These are phyloP conservation scores for Taphrina wiesneri DNA, from an alignment of 1,139 yeast species.

Conservation along the genomic window DNA sequence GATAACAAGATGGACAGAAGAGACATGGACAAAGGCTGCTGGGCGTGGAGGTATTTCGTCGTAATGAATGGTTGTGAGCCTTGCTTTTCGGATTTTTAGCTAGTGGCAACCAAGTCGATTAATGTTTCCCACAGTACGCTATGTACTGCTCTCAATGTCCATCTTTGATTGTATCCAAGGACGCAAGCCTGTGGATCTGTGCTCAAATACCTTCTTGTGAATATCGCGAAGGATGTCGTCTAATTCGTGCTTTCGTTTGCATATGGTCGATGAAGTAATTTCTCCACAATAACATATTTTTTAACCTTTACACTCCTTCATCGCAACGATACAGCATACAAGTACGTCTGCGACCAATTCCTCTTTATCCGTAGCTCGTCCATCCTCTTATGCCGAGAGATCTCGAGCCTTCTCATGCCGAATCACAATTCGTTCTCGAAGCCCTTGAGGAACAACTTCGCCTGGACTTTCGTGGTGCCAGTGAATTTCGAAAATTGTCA, in stretches of 20 bases:
- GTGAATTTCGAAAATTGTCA: constrained; percentile 63
- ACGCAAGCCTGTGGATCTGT: neutral
- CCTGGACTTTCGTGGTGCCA: constrained; percentile 66
- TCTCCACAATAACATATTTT: neutral
- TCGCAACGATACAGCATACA: neutral
- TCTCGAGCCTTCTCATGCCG: constrained; percentile 66
- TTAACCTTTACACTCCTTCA: neutral
- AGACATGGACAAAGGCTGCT: constrained; percentile 32
- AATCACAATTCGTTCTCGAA: constrained; percentile 61
- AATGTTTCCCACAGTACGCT: too few species aligned
- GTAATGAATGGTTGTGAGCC: neutral
- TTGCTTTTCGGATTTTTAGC: neutral
- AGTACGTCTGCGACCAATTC: neutral
- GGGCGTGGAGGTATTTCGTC: constrained; percentile 14
- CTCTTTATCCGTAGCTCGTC: neutral
- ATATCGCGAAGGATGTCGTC: too few species aligned
- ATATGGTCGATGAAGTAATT: too few species aligned
- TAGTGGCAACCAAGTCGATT: neutral
- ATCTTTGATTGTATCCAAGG: too few species aligned
- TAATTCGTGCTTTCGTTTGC: neutral
- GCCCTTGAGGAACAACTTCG: constrained; percentile 65
- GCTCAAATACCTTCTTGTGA: too few species aligned
- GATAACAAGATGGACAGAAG: constrained; percentile 26
- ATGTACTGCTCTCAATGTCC: neutral
- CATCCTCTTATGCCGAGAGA: constrained; percentile 55